phyloP scores from a whole-genome alignment of 495 filamentous ascomycete genomes.

The Aspergillus nidulans region DNA sequence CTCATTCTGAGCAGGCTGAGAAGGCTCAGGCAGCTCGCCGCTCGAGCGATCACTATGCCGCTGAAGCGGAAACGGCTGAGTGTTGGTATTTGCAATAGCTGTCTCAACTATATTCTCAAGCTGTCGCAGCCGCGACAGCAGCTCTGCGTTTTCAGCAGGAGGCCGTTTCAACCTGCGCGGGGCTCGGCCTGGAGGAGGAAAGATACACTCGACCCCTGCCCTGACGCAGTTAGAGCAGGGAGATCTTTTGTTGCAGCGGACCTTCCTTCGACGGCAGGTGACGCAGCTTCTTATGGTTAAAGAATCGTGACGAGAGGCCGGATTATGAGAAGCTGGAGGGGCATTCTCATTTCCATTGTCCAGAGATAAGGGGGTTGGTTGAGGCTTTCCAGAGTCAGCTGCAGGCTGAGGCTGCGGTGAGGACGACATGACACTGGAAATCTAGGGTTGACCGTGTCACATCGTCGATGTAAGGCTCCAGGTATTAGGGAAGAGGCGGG shows the following conservation, averaged over 20 bases:
- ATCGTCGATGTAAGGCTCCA: constrained; percentile 3
- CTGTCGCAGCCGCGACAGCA: constrained; percentile 70
- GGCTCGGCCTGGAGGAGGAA: constrained; percentile 77
- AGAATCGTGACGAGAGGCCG: constrained; percentile 15
- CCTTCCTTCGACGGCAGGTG: constrained; percentile 79
- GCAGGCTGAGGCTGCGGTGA: constrained; percentile 6
- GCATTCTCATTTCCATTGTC: constrained; percentile 15
- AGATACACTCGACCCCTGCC: constrained; percentile 75
- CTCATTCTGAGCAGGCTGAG: constrained; percentile 15
- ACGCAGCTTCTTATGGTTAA: constrained; percentile 73
- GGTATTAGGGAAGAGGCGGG: background rate
- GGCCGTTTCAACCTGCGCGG: constrained; percentile 63
- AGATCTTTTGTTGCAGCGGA: constrained; percentile 78
- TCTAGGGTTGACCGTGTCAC: background rate
- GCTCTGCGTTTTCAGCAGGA: constrained; percentile 58
- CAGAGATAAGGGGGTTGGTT: background rate
- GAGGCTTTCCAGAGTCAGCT: background rate
- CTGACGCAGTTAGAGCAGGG: constrained; percentile 83
- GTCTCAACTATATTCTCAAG: constrained; percentile 75
- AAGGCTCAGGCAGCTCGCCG: constrained; percentile 7
- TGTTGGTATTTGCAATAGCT: background rate
- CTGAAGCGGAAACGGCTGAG: constrained; percentile 9
- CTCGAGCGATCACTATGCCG: constrained; percentile 3
- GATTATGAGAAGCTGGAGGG: constrained; percentile 9
- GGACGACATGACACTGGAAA: constrained; percentile 29